Conservation (phyloP, 2,329 filamentous ascomycete species). For the Xylaria polymorpha region DNA sequence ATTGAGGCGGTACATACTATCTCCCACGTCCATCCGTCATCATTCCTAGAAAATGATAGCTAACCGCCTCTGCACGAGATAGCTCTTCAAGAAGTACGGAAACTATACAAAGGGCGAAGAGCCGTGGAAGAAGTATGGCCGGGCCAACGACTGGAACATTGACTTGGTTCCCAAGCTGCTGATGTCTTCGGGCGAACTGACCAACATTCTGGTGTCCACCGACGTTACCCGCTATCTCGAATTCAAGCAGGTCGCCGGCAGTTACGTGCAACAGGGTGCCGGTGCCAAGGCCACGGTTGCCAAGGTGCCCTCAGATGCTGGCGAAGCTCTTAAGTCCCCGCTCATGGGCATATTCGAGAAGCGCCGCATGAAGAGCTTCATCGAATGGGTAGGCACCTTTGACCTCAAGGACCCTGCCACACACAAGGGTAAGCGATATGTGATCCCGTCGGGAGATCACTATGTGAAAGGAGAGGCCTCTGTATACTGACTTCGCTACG, state of each 20-base stretch:
- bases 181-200: conserved; percentile 98
- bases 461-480: neutral
- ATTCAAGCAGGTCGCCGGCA: conserved; percentile 94
- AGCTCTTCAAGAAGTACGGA: conserved; percentile 94
- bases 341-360: conserved; percentile 99
- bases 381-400: conserved; percentile 93
- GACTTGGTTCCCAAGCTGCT: conserved; percentile 98
- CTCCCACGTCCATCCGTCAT: conserved; percentile 27
- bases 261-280: conserved; percentile 91
- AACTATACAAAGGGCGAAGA: conserved; percentile 83
- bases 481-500: conserved; percentile 23
- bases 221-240: conserved; percentile 90
- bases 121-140: conserved; percentile 98
- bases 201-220: conserved; percentile 97
- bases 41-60: conserved; percentile 32
- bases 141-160: conserved; percentile 99
- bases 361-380: conserved; percentile 93
- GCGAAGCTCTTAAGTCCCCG: conserved; percentile 89
- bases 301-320: conserved; percentile 94
- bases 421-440: conserved; percentile 80
- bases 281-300: conserved; percentile 89
- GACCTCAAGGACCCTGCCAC: conserved; percentile 83
- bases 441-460: neutral
- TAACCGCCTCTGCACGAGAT: conserved; percentile 30
- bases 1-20: conserved; percentile 80